These are phyloP conservation scores for Cladophialophora immunda DNA, from an alignment of 2,329 filamentous ascomycete genomes.

Conservation along the genomic window DNA sequence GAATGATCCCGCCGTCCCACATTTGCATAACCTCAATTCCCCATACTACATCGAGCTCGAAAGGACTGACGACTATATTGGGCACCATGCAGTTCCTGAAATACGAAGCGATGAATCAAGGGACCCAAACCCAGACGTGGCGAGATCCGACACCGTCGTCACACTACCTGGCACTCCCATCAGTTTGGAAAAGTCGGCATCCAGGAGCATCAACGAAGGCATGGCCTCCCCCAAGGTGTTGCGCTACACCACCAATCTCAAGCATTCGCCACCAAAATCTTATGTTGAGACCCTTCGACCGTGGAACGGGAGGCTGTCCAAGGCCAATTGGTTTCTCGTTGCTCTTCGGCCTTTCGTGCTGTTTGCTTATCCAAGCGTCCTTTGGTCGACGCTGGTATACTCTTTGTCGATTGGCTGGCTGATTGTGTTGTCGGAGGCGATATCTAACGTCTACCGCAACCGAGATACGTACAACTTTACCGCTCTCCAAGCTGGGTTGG, in stretches of 20 bases:
- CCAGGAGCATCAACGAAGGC: conserved; percentile 11
- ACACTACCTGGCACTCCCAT: conserved; percentile 14
- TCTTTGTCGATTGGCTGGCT: conserved; percentile 91
- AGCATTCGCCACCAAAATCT: conserved; percentile 71
- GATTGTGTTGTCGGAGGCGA: conserved; percentile 89
- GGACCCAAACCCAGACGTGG: conserved; percentile 13
- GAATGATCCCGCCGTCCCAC: conserved; percentile 16
- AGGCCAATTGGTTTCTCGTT: conserved; percentile 82
- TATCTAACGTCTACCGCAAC: conserved; percentile 80
- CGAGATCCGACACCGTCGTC: conserved; percentile 5
- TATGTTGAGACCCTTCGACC: conserved; percentile 78
- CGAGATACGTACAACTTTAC: conserved; percentile 79
- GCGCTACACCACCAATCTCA: conserved; percentile 75
- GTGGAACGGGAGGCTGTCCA: conserved; percentile 79
- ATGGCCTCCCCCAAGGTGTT: conserved; percentile 35
- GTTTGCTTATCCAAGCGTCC: conserved; percentile 84
- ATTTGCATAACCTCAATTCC: conserved; percentile 50
- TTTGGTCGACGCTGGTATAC: conserved; percentile 89
- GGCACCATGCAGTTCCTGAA: conserved; percentile 27
- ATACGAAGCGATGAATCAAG: background rate
- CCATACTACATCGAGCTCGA: conserved; percentile 46
- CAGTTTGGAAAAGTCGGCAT: conserved; percentile 19
- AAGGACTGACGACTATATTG: conserved; percentile 43
- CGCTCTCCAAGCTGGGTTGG: conserved; percentile 79
- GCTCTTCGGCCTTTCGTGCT: conserved; percentile 83